A percentile compares a stretch with the other conserved stretches of the same genome.
These are phyloP conservation scores for Saccharata proteae DNA, from an alignment of 2,329 filamentous ascomycete species.

Conservation along the genomic window DNA sequence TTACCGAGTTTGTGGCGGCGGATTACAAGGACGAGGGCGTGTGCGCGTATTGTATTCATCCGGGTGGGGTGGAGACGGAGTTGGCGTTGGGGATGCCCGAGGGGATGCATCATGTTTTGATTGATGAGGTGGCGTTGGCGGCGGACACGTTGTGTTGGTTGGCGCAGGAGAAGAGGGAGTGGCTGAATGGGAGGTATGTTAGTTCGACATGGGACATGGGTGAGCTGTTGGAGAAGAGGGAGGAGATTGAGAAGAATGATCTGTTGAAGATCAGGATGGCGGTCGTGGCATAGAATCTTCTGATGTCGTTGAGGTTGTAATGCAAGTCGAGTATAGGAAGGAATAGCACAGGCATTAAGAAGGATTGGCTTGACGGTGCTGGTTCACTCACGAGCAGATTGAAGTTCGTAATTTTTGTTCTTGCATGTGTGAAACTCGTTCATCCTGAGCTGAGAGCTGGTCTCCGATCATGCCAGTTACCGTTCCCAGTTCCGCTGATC, in stretches of 20 bases:
- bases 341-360: too few relatives aligned
- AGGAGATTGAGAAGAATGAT: constrained; percentile 26
- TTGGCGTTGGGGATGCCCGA: constrained; percentile 7
- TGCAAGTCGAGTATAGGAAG: too few relatives aligned
- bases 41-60: constrained; percentile 15
- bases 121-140: constrained; percentile 6
- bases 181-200: constrained; percentile 35
- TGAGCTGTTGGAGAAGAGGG: constrained; percentile 29
- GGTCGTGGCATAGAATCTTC: too few relatives aligned
- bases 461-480: too few relatives aligned
- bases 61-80: constrained; percentile 17
- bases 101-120: constrained; percentile 1
- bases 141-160: constrained; percentile 16
- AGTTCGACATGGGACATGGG: constrained; percentile 37
- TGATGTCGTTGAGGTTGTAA: too few relatives aligned
- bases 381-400: too few relatives aligned
- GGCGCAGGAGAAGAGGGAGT: constrained; percentile 29
- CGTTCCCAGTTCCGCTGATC: too few relatives aligned
- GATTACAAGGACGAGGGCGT: constrained; percentile 25
- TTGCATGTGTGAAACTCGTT: too few relatives aligned
- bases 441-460: too few relatives aligned
- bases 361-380: too few relatives aligned
- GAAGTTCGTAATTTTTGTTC: too few relatives aligned
- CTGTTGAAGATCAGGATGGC: constrained; percentile 11
- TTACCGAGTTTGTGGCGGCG: constrained; percentile 37